These are phyloP conservation scores for Fusarium nodosum DNA, from an alignment of 2,329 filamentous ascomycete species.

Conservation along the genomic window DNA sequence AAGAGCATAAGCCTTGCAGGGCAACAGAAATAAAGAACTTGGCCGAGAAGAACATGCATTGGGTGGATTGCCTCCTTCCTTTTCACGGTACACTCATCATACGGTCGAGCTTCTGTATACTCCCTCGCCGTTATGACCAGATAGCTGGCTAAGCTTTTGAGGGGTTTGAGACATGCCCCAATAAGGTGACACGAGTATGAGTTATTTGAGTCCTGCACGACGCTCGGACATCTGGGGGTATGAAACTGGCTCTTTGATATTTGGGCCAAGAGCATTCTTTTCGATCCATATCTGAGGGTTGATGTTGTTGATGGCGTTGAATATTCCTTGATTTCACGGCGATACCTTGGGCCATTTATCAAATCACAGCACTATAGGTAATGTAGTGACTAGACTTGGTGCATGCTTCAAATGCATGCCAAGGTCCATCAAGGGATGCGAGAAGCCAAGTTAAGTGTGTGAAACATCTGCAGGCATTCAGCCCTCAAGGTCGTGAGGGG, in stretches of 20 bases:
- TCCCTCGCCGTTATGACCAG: slow-evolving; percentile 1
- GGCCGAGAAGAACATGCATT: not conserved
- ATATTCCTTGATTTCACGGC: slow-evolving; percentile 1
- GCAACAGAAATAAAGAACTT: not conserved
- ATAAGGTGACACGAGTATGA: slow-evolving; percentile 31
- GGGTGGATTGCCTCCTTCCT: not conserved
- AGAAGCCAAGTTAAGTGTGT: slow-evolving; percentile 43
- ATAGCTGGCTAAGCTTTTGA: slow-evolving; percentile 30
- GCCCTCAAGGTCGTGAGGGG: slow-evolving; percentile 43
- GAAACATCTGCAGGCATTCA: slow-evolving; percentile 46
- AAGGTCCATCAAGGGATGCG: slow-evolving; percentile 41
- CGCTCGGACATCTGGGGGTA: too few species aligned
- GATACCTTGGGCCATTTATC: not conserved
- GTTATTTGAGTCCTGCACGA: slow-evolving; percentile 26
- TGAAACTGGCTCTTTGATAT: not conserved
- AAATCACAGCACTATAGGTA: not conserved
- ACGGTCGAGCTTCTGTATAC: not conserved
- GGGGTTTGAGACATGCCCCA: slow-evolving; percentile 38
- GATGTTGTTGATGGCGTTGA: slow-evolving; percentile 3
- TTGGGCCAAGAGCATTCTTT: not conserved
- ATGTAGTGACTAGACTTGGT: slow-evolving; percentile 40
- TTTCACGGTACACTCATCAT: not conserved
- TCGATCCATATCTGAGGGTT: not conserved
- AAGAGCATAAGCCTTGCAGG: not conserved
- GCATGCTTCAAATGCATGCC: slow-evolving; percentile 39